Evolutionary conservation across 2,329 filamentous ascomycete genomes (phyloP), one percentile per base, ranked within the genome.

Genomic region (Colletotrichum tropicale): DNA sequence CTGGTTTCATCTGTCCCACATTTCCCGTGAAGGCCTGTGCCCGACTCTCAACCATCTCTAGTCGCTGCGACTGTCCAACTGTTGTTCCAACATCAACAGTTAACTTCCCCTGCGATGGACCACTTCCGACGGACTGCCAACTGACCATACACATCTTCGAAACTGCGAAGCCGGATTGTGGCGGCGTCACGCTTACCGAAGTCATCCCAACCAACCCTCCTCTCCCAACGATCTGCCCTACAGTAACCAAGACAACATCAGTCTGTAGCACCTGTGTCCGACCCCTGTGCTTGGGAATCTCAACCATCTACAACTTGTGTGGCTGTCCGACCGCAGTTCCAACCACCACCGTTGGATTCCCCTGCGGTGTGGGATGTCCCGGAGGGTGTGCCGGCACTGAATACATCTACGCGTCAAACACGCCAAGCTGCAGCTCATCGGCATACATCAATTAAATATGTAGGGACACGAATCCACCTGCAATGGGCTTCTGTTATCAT

Each of bases 1-100:
- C 74, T 9, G 74, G 74, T 1, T n/a, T 56, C 18, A 48, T 73
- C 24, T 77, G 66, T 48, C 28, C 71, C 13, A 74, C 74, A 4
- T 73, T 78, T 52, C 18, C 66, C 6, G 38, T 70, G 24, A 36
- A 62, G n/a, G 75, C 75, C 8, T 82, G 81, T 55, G 76, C 80
- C 30, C 34, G 66, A 30, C 58, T 79, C 15, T 67, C 66, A 9
- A 70, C 71, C 3, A 72, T 82, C 43, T 66, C 62, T 24, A 69
- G 78, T 13, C 78, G 78, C 5, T 82, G 81, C 66, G 77, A 75
- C 13, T 82, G 81, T 70, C 79, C 81, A 5, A 75, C 71, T 5
- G 48, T 43, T 4, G 69, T 81, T 9, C 71, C 80, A 18, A 81
- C 78, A 4, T 64, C 62, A 6, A 81, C 77, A 8, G 36, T 70